Conservation (phyloP, 1,284 basidiomycete species). For the Takashimella tepidaria region DNA sequence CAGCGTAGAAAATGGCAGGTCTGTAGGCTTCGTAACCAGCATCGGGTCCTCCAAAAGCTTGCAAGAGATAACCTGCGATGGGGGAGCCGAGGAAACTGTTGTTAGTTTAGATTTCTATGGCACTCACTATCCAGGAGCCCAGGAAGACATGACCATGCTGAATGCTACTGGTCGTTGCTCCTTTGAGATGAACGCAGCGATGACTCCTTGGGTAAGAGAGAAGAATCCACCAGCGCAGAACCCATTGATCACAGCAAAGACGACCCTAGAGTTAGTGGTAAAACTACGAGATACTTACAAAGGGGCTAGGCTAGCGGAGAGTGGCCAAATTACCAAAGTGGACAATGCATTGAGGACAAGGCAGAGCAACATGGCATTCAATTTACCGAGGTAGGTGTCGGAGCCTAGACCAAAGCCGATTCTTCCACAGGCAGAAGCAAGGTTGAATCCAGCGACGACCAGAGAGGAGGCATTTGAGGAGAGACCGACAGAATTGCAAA, state of each 20-base stretch:
- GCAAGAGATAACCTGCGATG: conserved; percentile 26
- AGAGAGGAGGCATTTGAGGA: conserved; percentile 26
- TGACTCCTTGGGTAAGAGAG: conserved; percentile 27
- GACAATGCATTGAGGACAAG: conserved; percentile 14
- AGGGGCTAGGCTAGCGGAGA: conserved; percentile 15
- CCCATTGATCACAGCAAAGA: conserved; percentile 27
- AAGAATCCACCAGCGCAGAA: conserved; percentile 27
- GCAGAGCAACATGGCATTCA: conserved; percentile 18
- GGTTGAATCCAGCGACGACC: conserved; percentile 28
- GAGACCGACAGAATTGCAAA: conserved; percentile 33
- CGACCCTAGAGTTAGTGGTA: conserved; percentile 1
- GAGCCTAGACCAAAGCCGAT: conserved; percentile 24
- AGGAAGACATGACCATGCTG: conserved; percentile 27
- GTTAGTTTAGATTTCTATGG: not conserved
- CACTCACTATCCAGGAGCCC: conserved; percentile 20
- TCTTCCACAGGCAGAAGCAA: conserved; percentile 24
- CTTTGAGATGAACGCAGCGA: conserved; percentile 16
- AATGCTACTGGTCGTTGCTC: conserved; percentile 22
- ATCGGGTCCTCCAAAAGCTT: conserved; percentile 18
- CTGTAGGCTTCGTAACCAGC: conserved; percentile 22
- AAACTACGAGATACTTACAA: conserved; percentile 2
- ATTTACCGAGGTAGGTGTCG: conserved; percentile 17
- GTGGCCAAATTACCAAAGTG: conserved; percentile 25
- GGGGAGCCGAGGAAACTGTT: conserved; percentile 22
- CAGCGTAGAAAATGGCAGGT: conserved; percentile 31